Evolutionary conservation across 345 rosid species (phyloP).

Genomic region (Bruguiera sexangula): DNA sequence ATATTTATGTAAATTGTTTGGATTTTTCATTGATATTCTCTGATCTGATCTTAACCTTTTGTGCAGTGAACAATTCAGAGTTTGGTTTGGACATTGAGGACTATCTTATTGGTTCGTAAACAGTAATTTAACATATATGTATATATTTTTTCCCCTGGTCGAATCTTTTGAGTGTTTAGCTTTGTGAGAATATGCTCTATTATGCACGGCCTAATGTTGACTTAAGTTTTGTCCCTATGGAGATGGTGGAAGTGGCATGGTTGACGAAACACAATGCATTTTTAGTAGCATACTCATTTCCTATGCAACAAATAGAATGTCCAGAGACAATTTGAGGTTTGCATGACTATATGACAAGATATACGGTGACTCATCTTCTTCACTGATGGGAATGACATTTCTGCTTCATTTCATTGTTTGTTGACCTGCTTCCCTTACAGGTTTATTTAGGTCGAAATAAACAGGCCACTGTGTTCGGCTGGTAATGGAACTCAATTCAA

Average conservation of each 20-base stretch:
- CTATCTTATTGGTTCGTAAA: slow-evolving; percentile 72
- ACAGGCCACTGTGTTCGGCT: too few species aligned
- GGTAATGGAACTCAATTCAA: too few species aligned
- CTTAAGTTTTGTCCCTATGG: too few species aligned
- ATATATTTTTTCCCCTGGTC: not conserved
- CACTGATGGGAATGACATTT: not conserved
- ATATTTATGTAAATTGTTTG: not conserved
- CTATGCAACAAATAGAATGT: too few species aligned
- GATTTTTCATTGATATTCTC: not conserved
- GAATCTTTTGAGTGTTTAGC: not conserved
- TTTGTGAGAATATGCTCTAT: not conserved
- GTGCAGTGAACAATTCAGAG: slow-evolving; percentile 67
- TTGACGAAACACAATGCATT: too few species aligned
- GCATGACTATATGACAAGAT: not conserved
- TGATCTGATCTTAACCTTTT: slow-evolving; percentile 12
- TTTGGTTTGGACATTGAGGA: slow-evolving; percentile 83
- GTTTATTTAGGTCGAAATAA: not conserved
- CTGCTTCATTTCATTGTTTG: not conserved
- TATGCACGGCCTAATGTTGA: too few species aligned
- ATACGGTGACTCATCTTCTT: not conserved
- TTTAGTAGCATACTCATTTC: too few species aligned
- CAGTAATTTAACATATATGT: not conserved
- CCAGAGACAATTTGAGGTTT: too few species aligned
- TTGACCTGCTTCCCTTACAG: not conserved
- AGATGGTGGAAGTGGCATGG: too few species aligned